Conservation (phyloP, 352 stramenopile species). For the Pythium dissotocum region DNA sequence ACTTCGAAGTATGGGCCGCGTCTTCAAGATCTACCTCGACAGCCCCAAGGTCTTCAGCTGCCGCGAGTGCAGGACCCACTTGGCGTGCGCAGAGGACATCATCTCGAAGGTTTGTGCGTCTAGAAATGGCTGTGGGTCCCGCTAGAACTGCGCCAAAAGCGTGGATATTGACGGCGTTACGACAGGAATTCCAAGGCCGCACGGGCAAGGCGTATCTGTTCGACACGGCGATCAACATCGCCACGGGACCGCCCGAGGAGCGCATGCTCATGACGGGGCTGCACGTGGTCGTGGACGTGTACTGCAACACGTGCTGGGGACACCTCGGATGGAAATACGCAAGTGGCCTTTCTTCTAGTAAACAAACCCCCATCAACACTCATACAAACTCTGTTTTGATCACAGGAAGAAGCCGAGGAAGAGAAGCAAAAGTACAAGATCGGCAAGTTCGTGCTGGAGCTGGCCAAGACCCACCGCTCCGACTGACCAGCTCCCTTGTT, state of each 20-base stretch:
- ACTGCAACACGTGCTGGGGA: conserved; percentile 91
- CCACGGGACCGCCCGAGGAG: conserved; percentile 85
- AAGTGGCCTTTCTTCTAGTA: conserved; percentile 14
- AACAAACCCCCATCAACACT: not conserved
- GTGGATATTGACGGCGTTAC: not conserved
- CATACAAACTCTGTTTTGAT: not conserved
- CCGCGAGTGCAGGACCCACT: conserved; percentile 89
- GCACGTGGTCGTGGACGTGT: conserved; percentile 94
- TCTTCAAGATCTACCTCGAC: conserved; percentile 92
- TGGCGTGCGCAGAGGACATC: conserved; percentile 92
- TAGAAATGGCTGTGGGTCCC: not conserved
- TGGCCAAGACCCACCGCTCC: conserved; percentile 83
- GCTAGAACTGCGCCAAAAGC: conserved; percentile 1
- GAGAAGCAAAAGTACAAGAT: conserved; percentile 96
- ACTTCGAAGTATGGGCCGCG: conserved; percentile 51
- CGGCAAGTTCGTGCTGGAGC: conserved; percentile 96
- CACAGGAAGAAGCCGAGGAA: conserved; percentile 90
- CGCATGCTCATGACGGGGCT: conserved; percentile 93
- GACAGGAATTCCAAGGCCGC: conserved; percentile 75
- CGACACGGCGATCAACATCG: conserved; percentile 92
- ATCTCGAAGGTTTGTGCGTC: conserved; percentile 88
- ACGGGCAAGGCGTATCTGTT: conserved; percentile 93
- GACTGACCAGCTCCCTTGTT: conserved; percentile 8
- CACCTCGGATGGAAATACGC: conserved; percentile 95
- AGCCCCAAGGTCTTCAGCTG: conserved; percentile 90